Base-by-base conservation (phyloP, 441 rosid genomes). In the Erysimum cheiri region DNA sequence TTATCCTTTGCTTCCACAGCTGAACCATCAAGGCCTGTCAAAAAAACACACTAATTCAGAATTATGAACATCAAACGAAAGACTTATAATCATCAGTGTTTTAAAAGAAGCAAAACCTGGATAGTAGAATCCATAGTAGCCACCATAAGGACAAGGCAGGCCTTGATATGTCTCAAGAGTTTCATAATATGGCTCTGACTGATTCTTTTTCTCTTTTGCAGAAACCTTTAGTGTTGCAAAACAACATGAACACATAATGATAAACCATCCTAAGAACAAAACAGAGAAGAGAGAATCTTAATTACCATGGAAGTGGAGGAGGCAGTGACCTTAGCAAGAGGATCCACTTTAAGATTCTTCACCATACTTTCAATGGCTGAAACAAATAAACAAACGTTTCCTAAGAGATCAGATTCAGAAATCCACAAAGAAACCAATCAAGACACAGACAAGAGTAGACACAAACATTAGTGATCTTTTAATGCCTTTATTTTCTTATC, bases 351-450 rank as follows among this genome's bases (percentile, higher is more conserved):
- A 48, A 74, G 79, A 61, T 64, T 77, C 77, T 71, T 76, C 82
- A 65, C 82, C 82, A 79, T 77, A 58, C 77, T 64, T 76, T 81
- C 79, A 43, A 44, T n/a, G 22, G 72, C 86, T 83, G 78, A 53
- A 46, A 76, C 66, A 74, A 15, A 36, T 41, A 52, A 65, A 35
- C 12, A 72, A 57, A 49, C 33, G 26, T 55, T 10, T 0, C 9
- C 41, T 8, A 53, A 46, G 52, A 48, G 61, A 41, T 69, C 47
- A 69, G 54, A 74, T 29, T 57, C 17, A 28, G 22, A 28, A 36
- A 61, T 3, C 5, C 2, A 4, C 4, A 24, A 28, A 44, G 28
- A 58, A 67, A 47, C 50, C 17, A 28, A 76, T 24, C 61, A 49
- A 58, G 12, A 29, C 35, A 69, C 11, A 47, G 32, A 73, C 11